A percentile compares a stretch with the other conserved stretches of the same genome.
These are phyloP conservation scores for Tetrahymena malaccensis DNA, from an alignment of 73 alveolate genomes.

Conservation along the genomic window DNA sequence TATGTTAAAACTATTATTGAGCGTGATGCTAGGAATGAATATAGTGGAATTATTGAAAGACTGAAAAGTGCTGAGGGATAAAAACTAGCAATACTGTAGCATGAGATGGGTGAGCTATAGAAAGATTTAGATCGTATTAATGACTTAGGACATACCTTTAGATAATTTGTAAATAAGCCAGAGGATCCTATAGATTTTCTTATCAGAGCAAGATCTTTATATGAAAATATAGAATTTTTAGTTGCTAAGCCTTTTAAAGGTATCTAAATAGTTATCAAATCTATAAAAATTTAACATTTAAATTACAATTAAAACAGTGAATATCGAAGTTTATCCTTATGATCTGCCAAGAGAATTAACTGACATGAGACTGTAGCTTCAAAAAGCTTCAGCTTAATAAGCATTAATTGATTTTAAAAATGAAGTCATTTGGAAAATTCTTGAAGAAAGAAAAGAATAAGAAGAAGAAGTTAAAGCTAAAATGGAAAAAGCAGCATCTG, in stretches of 20 bases:
- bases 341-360: constrained; percentile 38
- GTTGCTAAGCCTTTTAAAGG: constrained; percentile 35
- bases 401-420: constrained; percentile 13
- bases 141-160: constrained; percentile 51
- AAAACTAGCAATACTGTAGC: constrained; percentile 87
- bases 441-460: constrained; percentile 2
- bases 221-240: constrained; percentile 26
- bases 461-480: constrained; percentile 19
- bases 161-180: constrained; percentile 3
- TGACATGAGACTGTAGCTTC: constrained; percentile 15
- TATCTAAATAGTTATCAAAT: not conserved
- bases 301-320: not conserved
- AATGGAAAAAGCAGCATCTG: constrained; percentile 29
- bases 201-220: constrained; percentile 10
- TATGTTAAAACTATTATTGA: constrained; percentile 86
- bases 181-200: constrained; percentile 23
- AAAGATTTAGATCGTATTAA: constrained; percentile 90
- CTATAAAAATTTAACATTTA: too few relatives aligned
- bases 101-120: constrained; percentile 88
- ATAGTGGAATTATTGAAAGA: constrained; percentile 91
- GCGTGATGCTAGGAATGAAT: constrained; percentile 87
- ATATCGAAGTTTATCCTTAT: constrained; percentile 33
- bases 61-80: constrained; percentile 91
- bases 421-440: constrained; percentile 24
- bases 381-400: constrained; percentile 19